Evolutionary conservation across 768 basidiomycete species (phyloP).

Genomic region (Agaricus subrufescens): DNA sequence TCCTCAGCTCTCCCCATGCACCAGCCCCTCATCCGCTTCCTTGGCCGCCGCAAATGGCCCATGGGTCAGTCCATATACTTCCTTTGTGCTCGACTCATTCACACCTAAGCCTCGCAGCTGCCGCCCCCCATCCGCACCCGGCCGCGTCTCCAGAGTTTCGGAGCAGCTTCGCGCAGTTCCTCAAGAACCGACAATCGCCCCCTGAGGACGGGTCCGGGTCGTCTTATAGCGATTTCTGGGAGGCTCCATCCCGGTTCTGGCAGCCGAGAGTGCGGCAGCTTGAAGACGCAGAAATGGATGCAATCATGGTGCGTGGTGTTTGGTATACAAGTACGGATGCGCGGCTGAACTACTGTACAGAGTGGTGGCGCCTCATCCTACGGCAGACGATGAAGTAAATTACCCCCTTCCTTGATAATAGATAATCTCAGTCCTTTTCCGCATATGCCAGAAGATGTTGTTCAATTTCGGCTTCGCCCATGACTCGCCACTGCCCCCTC

Average conservation of each 20-base stretch:
- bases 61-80: constrained; percentile 27
- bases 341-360: constrained; percentile 26
- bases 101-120: constrained; percentile 21
- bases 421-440: constrained; percentile 65
- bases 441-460: constrained; percentile 79
- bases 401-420: constrained; percentile 11
- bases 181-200: constrained; percentile 30
- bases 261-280: constrained; percentile 42
- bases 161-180: constrained; percentile 41
- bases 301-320: constrained; percentile 48
- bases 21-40: constrained; percentile 58
- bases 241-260: constrained; percentile 60
- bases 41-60: constrained; percentile 54
- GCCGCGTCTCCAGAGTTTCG: constrained; percentile 61
- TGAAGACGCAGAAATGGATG: constrained; percentile 57
- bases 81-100: neutral
- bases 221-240: constrained; percentile 52
- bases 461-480: constrained; percentile 76
- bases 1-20: constrained; percentile 19
- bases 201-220: constrained; percentile 10
- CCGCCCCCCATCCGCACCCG: constrained; percentile 54
- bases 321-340: neutral
- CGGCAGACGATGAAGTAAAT: constrained; percentile 29
- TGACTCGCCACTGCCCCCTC: constrained; percentile 73
- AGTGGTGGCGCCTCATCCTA: constrained; percentile 70